A percentile compares a stretch with the other conserved stretches of the same genome.
Conservation (phyloP, 139 green algal species). For the Mychonastes homosphaera region DNA sequence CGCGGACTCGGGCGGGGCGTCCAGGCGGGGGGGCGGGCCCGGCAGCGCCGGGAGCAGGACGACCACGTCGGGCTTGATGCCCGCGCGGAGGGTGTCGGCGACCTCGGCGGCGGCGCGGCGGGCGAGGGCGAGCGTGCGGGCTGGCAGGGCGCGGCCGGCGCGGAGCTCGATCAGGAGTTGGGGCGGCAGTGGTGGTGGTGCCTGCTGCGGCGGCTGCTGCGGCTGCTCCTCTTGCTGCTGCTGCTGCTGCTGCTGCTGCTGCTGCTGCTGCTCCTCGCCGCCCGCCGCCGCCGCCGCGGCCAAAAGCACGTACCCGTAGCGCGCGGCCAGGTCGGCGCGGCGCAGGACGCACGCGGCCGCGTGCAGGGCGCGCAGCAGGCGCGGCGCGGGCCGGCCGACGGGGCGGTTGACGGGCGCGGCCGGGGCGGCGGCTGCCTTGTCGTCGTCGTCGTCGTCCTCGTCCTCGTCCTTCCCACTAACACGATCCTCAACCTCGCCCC, state of each 20-base stretch:
- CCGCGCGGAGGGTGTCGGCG: conserved; percentile 25
- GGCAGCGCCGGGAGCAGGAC: conserved; percentile 40
- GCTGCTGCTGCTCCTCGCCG: not conserved
- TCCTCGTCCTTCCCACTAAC: no score
- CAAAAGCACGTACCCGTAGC: not conserved
- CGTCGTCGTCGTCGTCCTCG: not conserved
- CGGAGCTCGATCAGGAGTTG: no score
- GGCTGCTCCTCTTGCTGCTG: not conserved
- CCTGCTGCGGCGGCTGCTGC: not conserved
- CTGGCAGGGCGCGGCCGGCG: not conserved
- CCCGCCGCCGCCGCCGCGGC: not conserved
- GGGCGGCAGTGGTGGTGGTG: no score
- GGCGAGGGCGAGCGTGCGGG: no score
- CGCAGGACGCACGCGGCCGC: conserved; percentile 11
- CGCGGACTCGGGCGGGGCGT: not conserved
- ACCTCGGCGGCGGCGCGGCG: not conserved
- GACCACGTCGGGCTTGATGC: conserved; percentile 41
- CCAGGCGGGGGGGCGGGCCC: not conserved
- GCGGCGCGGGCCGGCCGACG: no score
- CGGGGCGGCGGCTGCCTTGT: not conserved
- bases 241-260: conserved; percentile 14
- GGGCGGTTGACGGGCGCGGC: no score
- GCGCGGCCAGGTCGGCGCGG: not conserved
- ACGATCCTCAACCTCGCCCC: not conserved
- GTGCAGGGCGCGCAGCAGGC: not conserved